Base-by-base conservation (phyloP, 2,329 filamentous ascomycete genomes). In the Aspergillus pseudoglaucus region DNA sequence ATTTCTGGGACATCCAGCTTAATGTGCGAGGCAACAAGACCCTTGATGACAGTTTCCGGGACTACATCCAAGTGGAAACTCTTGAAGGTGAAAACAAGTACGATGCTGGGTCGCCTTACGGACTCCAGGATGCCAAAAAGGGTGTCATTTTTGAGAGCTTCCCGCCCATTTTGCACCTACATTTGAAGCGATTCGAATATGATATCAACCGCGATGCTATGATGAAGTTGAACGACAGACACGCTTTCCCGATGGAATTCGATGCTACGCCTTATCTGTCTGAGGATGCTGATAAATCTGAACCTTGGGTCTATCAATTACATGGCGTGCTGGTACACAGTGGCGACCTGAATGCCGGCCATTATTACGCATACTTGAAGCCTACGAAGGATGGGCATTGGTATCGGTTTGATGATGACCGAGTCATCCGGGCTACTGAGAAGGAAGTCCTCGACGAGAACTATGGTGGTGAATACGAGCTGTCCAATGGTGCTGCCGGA, bases 51-150 rank as follows among this genome's bases (percentile, higher is more conserved):
- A 97, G 91, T 64, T 97, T 98, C 75, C 84, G 84, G 64, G 90
- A 97, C 68, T 98, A 98, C 65, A 85, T 98, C 58, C 85, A 95
- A 62, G 91, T 96, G 32, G 93, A 98, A 70, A 95, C 90, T 30
- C 85, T 98, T 69, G 90, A 97, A 57, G 93, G 93, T 37, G 94
- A 98, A 66, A 98, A 98, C 74, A 95, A 97, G 68, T 98, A 98
- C 65, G 93, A 89, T 67, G 93, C 93, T 1, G 85, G 87, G 43
- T 87, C 95, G 59, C 83, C 93, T 42, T 85, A 88, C 72, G 93
- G 93, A 59, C 78, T 97, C 37, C 93, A 98, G 65, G 93, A 98
- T 66, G 93, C 93, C 45, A 90, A 89, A 74, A 98, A 98, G 69
- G 93, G 93, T 45, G 93, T 96, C 56, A 96, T 98, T 53, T 98